phyloP scores from a whole-genome alignment of 371 early-diverging fungal species.

The Mortierella sp. region DNA sequence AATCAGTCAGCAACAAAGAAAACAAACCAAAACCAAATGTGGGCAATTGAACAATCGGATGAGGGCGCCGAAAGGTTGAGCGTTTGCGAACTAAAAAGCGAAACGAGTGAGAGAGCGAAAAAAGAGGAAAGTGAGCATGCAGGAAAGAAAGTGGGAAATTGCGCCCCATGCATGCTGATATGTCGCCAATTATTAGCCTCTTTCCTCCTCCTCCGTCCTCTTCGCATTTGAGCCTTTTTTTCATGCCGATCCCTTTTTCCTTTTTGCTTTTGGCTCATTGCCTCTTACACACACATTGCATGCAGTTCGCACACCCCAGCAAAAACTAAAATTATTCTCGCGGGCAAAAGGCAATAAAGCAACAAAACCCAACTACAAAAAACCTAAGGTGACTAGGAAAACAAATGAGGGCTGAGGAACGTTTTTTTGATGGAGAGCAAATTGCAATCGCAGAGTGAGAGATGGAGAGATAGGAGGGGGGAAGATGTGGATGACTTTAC shows the following conservation, averaged over 20 bases:
- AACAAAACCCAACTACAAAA: too few relatives aligned
- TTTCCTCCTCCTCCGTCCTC: neutral
- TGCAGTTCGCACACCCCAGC: neutral
- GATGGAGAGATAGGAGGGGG: neutral
- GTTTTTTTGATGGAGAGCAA: too few relatives aligned
- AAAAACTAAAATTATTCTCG: conserved; percentile 7
- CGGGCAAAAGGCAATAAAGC: conserved; percentile 1
- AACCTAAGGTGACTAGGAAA: neutral
- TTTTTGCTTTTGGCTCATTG: neutral
- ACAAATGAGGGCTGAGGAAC: too few relatives aligned
- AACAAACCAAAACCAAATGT: too few relatives aligned
- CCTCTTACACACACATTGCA: neutral
- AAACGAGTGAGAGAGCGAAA: neutral
- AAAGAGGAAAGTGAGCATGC: neutral
- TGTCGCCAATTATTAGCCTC: neutral
- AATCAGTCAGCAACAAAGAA: too few relatives aligned
- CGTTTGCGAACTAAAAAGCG: neutral
- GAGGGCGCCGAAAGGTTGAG: too few relatives aligned
- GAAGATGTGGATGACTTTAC: too few relatives aligned
- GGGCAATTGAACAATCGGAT: too few relatives aligned
- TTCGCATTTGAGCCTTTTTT: neutral
- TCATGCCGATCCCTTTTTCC: neutral
- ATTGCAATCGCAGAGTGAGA: neutral
- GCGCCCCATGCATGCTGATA: conserved; percentile 1
- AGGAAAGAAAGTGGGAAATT: neutral